Evolutionary conservation across 2,329 filamentous ascomycete genomes (phyloP), one percentile per base, ranked within the genome.

Genomic region (Teratosphaeria gauchensis): DNA sequence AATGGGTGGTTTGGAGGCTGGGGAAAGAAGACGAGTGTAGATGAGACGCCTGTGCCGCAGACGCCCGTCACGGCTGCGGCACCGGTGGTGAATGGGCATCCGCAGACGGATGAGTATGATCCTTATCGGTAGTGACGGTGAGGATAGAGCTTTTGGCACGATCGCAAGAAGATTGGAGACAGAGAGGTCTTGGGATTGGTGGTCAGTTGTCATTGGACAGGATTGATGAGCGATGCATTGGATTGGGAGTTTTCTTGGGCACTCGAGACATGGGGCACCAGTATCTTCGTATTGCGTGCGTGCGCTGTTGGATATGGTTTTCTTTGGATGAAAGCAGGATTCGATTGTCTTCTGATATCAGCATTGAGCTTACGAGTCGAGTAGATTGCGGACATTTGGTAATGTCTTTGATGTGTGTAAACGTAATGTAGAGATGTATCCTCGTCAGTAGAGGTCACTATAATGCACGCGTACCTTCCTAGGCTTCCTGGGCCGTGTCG

Each of bases 1-100:
- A 56, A 59, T 48, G 59, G 57, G 32, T 61, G 59, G 59, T 61
- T 61, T 53, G 57, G 59, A 14, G 59, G 56, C 3, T 62, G 61
- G 61, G 61, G 60, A 3, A 55, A 51, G 51, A 61, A 61, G 48
- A 53, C n/a, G 6, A 61, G 54, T 53, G 59, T 53, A 12, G 61
- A 62, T 42, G 58, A 32, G n/a, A 32, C 53, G 31, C 30, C 51
- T 14, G 32, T 53, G 54, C n/a, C 42, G 16, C 19, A 42, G 24
- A 52, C 42, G 42, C 21, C 53, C n/a, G 53, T 35, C 24, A 28
- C 24, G 24, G 24, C 24, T 28, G 24, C 24, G 24, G 24, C 24
- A 28, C 24, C 24, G 38, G 14, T 32, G 35, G 35, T 11, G 21
- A 51, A 38, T 35, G 19, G 55, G 21, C 19, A 32, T 11, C 35